phyloP scores from a whole-genome alignment of 805 yeast genomes.

The Kluyveromyces wickerhamii region DNA sequence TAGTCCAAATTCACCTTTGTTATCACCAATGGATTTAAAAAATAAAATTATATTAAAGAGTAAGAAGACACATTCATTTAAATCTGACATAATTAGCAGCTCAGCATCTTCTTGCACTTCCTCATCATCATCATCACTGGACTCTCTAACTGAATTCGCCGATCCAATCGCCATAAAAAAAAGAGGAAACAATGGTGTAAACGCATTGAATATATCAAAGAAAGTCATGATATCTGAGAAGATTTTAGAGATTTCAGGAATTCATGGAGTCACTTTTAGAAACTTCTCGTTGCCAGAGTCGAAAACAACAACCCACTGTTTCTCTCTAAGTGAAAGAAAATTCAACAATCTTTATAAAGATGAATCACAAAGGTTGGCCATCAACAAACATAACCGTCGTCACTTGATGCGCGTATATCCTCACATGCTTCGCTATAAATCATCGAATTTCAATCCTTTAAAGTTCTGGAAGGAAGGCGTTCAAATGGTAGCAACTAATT shows the following conservation, averaged over 20 bases:
- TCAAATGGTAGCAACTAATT: conserved; percentile 94
- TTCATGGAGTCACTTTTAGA: conserved; percentile 68
- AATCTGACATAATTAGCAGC: conserved; percentile 16
- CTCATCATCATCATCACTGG: conserved; percentile 29
- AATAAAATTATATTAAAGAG: conserved; percentile 72
- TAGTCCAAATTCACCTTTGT: conserved; percentile 34
- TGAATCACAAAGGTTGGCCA: conserved; percentile 41
- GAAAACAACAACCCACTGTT: conserved; percentile 70
- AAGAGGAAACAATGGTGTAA: conserved; percentile 10
- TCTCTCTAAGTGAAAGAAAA: conserved; percentile 75
- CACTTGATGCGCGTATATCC: conserved; percentile 85
- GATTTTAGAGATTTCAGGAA: conserved; percentile 22
- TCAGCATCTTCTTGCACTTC: conserved; percentile 16
- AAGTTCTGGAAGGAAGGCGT: conserved; percentile 77
- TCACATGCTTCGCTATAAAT: conserved; percentile 62
- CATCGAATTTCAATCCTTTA: conserved; percentile 77
- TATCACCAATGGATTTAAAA: conserved; percentile 67
- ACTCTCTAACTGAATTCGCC: conserved; percentile 22
- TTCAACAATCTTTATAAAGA: conserved; percentile 59
- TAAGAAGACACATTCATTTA: conserved; percentile 40
- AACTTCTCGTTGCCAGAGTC: conserved; percentile 85
- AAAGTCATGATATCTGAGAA: conserved; percentile 17
- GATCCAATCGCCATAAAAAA: conserved; percentile 4
- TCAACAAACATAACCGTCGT: conserved; percentile 68
- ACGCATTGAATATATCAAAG: conserved; percentile 28